A percentile compares a stretch with the other conserved stretches of the same genome.
phyloP scores from a whole-genome alignment of 2,329 filamentous ascomycete species.

The Fragosphaeria purpurea region DNA sequence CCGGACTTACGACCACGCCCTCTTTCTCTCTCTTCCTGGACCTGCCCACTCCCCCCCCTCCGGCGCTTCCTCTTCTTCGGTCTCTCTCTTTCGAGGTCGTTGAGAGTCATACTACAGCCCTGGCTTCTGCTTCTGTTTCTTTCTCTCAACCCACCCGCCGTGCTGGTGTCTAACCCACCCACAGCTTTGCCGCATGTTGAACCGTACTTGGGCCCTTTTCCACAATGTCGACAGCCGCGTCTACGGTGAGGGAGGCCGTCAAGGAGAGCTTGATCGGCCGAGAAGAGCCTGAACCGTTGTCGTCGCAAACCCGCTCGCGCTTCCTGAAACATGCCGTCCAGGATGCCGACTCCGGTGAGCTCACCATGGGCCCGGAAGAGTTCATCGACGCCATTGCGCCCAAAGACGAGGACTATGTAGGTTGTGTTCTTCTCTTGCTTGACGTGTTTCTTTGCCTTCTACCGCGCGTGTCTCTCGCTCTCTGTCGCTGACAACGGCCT shows the following conservation, averaged over 20 bases:
- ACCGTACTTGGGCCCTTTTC: background rate
- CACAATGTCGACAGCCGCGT: conserved; percentile 32
- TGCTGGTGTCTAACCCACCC: background rate
- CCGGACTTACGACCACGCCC: background rate
- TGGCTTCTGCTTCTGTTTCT: background rate
- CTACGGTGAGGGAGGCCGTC: conserved; percentile 54
- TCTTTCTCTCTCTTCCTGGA: background rate
- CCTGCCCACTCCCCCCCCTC: background rate
- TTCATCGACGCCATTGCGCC: conserved; percentile 90
- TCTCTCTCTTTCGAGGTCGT: background rate
- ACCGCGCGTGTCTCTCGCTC: no score
- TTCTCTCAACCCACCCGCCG: background rate
- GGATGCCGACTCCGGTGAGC: conserved; percentile 65
- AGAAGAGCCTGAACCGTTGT: conserved; percentile 50
- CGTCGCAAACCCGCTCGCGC: conserved; percentile 61
- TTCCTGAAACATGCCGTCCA: conserved; percentile 70
- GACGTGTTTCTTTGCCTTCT: background rate
- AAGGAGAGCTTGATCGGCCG: conserved; percentile 69
- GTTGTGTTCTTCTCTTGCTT: conserved; percentile 23
- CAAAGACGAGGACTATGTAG: conserved; percentile 79
- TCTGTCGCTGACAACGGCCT: no score
- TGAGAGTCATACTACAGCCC: background rate
- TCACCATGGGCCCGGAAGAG: conserved; percentile 71
- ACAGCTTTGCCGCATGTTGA: conserved; percentile 1
- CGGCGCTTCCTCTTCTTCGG: background rate